Conservation (phyloP, 1,284 basidiomycete genomes). For the Xerocomus minutiporus region DNA sequence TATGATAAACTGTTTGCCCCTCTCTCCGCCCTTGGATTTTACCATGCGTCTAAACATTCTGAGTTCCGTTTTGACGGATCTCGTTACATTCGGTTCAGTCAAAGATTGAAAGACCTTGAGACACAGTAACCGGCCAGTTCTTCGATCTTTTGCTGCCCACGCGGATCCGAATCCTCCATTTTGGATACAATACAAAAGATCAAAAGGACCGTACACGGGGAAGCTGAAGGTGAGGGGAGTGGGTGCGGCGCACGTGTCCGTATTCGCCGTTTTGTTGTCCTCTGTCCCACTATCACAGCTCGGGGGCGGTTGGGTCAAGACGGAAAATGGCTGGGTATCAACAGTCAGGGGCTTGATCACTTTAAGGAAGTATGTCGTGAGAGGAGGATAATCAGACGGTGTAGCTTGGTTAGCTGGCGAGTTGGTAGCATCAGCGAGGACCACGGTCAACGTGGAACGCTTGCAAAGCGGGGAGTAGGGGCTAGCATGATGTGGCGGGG, state of each 20-base stretch:
- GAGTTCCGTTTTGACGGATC: slow-evolving; percentile 20
- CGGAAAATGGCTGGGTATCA: background rate
- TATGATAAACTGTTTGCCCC: slow-evolving; percentile 27
- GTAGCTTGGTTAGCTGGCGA: background rate
- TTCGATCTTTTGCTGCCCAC: slow-evolving; percentile 23
- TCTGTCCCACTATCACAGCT: background rate
- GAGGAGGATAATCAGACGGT: background rate
- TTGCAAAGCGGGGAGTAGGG: slow-evolving; percentile 7
- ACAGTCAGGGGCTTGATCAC: background rate
- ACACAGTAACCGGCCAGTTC: slow-evolving; percentile 25
- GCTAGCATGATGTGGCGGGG: slow-evolving; percentile 1
- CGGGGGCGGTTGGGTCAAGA: background rate
- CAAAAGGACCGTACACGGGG: slow-evolving; percentile 27
- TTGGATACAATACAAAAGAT: slow-evolving; percentile 18
- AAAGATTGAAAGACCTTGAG: slow-evolving; percentile 22
- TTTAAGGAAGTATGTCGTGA: background rate
- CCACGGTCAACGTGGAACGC: slow-evolving; percentile 3
- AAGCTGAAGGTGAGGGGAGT: slow-evolving; percentile 9
- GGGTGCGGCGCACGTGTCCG: background rate
- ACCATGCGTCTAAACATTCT: slow-evolving; percentile 26
- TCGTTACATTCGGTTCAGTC: background rate
- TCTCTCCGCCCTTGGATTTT: slow-evolving; percentile 16
- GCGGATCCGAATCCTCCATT: slow-evolving; percentile 21
- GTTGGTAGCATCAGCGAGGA: slow-evolving; percentile 6
- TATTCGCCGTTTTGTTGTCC: background rate